A percentile compares a stretch with the other conserved stretches of the same genome.
Evolutionary conservation across 1,139 yeast species (phyloP).

Genomic region (Pichia inconspicua): DNA sequence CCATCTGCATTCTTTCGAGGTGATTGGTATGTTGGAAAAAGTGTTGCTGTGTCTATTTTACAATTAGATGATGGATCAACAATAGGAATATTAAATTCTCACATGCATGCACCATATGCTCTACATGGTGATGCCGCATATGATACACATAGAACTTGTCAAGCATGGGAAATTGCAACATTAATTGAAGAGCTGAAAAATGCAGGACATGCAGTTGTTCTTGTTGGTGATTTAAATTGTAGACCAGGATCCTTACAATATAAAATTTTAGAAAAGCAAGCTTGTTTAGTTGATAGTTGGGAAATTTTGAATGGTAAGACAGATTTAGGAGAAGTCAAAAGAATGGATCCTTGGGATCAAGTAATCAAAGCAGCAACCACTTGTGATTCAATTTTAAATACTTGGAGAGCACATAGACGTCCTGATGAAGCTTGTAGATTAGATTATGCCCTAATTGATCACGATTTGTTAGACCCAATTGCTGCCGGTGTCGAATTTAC

Average conservation of each 20-base stretch:
- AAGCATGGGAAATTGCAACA: slow-evolving; percentile 90
- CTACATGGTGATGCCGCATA: slow-evolving; percentile 79
- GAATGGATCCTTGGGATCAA: slow-evolving; percentile 60
- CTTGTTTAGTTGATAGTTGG: slow-evolving; percentile 80
- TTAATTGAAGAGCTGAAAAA: slow-evolving; percentile 52
- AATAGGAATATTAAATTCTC: slow-evolving; percentile 78
- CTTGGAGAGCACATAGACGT: slow-evolving; percentile 66
- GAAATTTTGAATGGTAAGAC: slow-evolving; percentile 47
- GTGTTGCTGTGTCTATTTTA: slow-evolving; percentile 70
- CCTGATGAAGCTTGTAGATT: slow-evolving; percentile 78
- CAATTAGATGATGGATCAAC: slow-evolving; percentile 40
- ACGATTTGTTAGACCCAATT: slow-evolving; percentile 41
- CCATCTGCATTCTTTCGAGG: slow-evolving; percentile 93
- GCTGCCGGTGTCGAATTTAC: slow-evolving; percentile 67
- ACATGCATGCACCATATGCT: slow-evolving; percentile 96
- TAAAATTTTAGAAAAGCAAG: slow-evolving; percentile 60
- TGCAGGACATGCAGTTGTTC: slow-evolving; percentile 78
- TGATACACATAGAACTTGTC: slow-evolving; percentile 83
- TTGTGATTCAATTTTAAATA: slow-evolving; percentile 78
- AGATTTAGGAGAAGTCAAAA: slow-evolving; percentile 37
- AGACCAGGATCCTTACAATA: slow-evolving; percentile 82
- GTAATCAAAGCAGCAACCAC: slow-evolving; percentile 72
- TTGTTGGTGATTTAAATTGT: slow-evolving; percentile 90
- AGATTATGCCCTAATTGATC: slow-evolving; percentile 81
- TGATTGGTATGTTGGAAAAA: slow-evolving; percentile 95